phyloP scores from a whole-genome alignment of 148 eudicot genomes.

The Vaccinium macrocarpon region DNA sequence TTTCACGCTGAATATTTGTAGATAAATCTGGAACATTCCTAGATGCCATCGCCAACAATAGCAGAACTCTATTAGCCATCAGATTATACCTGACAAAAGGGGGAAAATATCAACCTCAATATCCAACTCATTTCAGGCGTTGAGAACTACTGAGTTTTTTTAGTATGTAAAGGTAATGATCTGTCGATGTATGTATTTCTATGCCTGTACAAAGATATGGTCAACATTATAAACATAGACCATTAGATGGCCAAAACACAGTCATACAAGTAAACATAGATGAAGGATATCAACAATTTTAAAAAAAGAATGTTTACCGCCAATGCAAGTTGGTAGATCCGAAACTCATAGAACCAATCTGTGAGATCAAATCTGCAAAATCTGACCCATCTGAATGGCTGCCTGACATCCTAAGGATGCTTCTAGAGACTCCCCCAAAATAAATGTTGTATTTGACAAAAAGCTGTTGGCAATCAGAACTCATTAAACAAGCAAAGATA shows the following conservation, averaged over 20 bases:
- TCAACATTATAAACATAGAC: not conserved
- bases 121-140: slow-evolving; percentile 6
- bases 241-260: not conserved
- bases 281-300: not conserved
- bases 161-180: not conserved
- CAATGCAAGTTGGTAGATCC: slow-evolving; percentile 83
- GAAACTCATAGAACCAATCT: slow-evolving; percentile 81
- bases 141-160: not conserved
- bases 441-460: slow-evolving; percentile 92
- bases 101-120: not conserved
- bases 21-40: slow-evolving; percentile 67
- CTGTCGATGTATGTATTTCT: not conserved
- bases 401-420: slow-evolving; percentile 52
- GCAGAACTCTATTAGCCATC: slow-evolving; percentile 96
- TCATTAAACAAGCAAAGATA: slow-evolving; percentile 17
- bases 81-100: slow-evolving; percentile 72
- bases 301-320: slow-evolving; percentile 52
- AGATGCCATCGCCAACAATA: slow-evolving; percentile 86
- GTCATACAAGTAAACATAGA: slow-evolving; percentile 1
- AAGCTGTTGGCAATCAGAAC: slow-evolving; percentile 50
- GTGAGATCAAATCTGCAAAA: slow-evolving; percentile 78
- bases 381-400: slow-evolving; percentile 53
- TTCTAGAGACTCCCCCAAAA: slow-evolving; percentile 77
- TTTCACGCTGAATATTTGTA: slow-evolving; percentile 61
- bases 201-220: not conserved